Evolutionary conservation across 2,329 filamentous ascomycete genomes (phyloP).

Genomic region (Trichoderma sp.): DNA sequence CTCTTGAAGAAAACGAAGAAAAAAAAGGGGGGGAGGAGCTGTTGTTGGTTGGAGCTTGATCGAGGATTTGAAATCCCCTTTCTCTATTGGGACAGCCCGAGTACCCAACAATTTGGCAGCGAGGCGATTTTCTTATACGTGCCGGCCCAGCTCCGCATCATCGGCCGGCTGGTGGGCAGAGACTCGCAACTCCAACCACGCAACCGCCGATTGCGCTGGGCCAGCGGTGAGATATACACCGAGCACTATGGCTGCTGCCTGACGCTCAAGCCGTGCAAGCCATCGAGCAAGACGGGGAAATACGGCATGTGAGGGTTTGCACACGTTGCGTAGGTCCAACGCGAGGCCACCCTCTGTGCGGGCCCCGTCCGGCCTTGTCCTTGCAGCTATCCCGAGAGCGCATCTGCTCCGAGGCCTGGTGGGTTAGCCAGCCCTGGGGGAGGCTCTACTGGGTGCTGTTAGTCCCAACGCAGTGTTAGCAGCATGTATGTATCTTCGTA

Average conservation of each 20-base stretch:
- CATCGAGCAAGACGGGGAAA: not conserved
- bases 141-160: not conserved
- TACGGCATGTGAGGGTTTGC: not conserved
- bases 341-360: constrained; percentile 6
- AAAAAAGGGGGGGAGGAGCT: not conserved
- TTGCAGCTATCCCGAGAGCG: constrained; percentile 14
- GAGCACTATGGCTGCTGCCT: constrained; percentile 7
- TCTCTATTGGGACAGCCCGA: not conserved
- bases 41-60: not conserved
- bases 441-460: not conserved
- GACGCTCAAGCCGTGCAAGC: not conserved
- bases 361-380: not conserved
- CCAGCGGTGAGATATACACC: constrained; percentile 14
- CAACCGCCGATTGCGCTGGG: constrained; percentile 1
- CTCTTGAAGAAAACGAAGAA: not conserved
- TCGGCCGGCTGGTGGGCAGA: not conserved
- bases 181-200: not conserved
- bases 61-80: not conserved
- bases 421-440: not conserved
- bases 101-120: not conserved
- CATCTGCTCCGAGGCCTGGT: not conserved
- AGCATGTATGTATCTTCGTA: not conserved
- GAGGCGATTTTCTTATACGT: not conserved
- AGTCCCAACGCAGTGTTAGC: not conserved
- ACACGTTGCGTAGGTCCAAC: not conserved